phyloP scores from a whole-genome alignment of 2,329 filamentous ascomycete genomes.

The Colletotrichum karsti region DNA sequence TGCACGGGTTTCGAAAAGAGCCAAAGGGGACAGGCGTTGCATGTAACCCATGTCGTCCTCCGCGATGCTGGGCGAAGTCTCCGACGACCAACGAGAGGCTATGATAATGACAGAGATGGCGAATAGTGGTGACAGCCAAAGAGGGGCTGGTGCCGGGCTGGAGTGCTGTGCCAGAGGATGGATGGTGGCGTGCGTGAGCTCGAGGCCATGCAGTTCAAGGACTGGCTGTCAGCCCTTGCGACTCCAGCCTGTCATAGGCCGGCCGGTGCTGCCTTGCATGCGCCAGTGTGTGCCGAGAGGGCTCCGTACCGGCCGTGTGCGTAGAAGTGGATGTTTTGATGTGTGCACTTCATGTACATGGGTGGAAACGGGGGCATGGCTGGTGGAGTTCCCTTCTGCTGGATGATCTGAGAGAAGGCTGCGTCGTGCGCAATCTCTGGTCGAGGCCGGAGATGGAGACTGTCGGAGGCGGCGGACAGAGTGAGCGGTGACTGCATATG shows the following conservation, averaged over 20 bases:
- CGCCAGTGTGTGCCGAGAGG: neutral
- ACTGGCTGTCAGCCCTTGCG: conserved; percentile 17
- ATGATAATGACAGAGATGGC: neutral
- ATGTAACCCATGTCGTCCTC: conserved; percentile 20
- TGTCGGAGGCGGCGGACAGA: neutral
- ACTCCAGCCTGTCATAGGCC: neutral
- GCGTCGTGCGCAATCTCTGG: conserved; percentile 3
- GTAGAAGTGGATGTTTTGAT: conserved; percentile 22
- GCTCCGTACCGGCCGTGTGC: neutral
- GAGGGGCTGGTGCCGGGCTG: conserved; percentile 5
- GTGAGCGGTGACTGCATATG: neutral
- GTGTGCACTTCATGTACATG: conserved; percentile 10
- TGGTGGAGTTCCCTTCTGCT: conserved; percentile 19
- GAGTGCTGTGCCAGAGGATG: neutral
- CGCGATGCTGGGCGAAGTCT: conserved; percentile 4
- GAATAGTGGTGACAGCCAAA: neutral
- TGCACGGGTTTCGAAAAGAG: conserved; percentile 12
- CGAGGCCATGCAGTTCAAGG: conserved; percentile 11
- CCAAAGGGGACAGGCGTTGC: conserved; percentile 4
- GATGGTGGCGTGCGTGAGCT: conserved; percentile 22
- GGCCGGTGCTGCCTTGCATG: conserved; percentile 17
- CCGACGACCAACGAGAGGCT: neutral
- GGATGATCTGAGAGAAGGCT: conserved; percentile 12
- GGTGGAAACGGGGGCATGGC: conserved; percentile 19
- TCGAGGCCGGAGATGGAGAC: neutral